Conservation (phyloP, 164 flowering plant species). For the grape (Vitis vinifera) region ASM3070453v1 NC_081813.1:2332501-2333000, state of each 20-base stretch:
- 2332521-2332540: too few relatives aligned
- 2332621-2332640: slow-evolving; percentile 2
- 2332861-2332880: slow-evolving; percentile 89
- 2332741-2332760: slow-evolving; percentile 51
- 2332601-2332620: neutral
- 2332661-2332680: slow-evolving; percentile 94
- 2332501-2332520: too few relatives aligned
- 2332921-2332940: neutral
- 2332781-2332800: neutral
- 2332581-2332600: neutral
- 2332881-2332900: slow-evolving; percentile 89
- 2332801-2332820: slow-evolving; percentile 9
- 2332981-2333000: neutral
- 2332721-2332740: slow-evolving; percentile 92
- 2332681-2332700: slow-evolving; percentile 95
- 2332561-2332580: neutral
- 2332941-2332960: neutral
- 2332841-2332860: slow-evolving; percentile 98
- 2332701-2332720: slow-evolving; percentile 99
- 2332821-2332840: slow-evolving; percentile 61
- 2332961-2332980: neutral
- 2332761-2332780: neutral
- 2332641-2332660: slow-evolving; percentile 51
- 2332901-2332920: neutral
- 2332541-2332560: too few relatives aligned